Evolutionary conservation across 371 early-diverging fungal species (phyloP).

Genomic region (Mortierella sp.): DNA sequence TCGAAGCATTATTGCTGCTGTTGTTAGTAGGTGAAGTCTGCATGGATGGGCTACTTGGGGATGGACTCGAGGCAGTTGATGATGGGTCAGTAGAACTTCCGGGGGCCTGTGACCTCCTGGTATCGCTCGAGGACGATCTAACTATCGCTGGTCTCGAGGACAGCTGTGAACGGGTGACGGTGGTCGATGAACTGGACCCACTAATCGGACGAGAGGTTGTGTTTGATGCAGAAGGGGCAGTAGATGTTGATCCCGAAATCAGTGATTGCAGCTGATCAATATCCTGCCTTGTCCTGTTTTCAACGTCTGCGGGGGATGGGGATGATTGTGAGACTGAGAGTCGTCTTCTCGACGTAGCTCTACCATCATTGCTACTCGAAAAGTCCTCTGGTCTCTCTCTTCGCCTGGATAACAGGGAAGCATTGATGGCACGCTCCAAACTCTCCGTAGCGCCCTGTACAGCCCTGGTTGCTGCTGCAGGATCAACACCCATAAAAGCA

Average conservation of each 20-base stretch:
- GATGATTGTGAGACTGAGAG: conserved; percentile 10
- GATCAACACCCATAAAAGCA: conserved; percentile 4
- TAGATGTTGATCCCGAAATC: neutral
- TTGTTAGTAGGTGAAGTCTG: conserved; percentile 22
- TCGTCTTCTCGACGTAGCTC: conserved; percentile 30
- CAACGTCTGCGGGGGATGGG: conserved; percentile 7
- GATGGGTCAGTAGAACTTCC: conserved; percentile 16
- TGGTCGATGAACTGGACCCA: neutral
- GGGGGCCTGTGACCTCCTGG: conserved; percentile 22
- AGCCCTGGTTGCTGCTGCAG: conserved; percentile 45
- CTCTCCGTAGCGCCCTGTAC: conserved; percentile 17
- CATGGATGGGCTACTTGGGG: conserved; percentile 41
- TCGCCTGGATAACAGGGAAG: conserved; percentile 13
- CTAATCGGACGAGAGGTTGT: neutral
- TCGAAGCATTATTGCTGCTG: conserved; percentile 14
- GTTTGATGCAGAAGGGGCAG: conserved; percentile 3
- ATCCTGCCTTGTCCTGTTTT: conserved; percentile 23
- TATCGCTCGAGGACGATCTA: conserved; percentile 28
- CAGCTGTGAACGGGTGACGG: neutral
- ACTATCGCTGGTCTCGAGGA: conserved; percentile 11
- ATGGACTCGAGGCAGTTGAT: conserved; percentile 32
- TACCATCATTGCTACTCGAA: conserved; percentile 12
- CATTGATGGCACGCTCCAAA: neutral
- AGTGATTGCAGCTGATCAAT: conserved; percentile 8
- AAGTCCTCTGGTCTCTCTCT: conserved; percentile 45